Conservation (phyloP, 306 rosid species). For the Quercus variabilis region DNA sequence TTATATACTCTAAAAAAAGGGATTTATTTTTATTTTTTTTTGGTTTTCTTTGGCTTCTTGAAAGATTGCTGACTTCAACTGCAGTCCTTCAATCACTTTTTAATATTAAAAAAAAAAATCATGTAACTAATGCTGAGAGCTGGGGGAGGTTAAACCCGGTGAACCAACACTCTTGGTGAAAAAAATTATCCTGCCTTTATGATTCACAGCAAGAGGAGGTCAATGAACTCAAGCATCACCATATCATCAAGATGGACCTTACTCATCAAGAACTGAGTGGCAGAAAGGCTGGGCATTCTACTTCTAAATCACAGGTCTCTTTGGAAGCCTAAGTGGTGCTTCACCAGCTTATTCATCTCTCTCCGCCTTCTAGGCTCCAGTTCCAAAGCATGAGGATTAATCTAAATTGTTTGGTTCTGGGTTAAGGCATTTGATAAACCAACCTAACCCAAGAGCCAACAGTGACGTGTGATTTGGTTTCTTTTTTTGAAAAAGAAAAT, state of each 20-base stretch:
- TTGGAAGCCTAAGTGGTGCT: neutral
- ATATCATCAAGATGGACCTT: neutral
- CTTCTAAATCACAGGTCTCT: neutral
- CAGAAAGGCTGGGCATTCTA: neutral
- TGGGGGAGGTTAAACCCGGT: neutral
- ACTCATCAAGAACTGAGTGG: neutral
- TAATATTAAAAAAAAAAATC: neutral
- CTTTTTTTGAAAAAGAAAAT: too few relatives aligned
- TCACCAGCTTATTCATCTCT: neutral
- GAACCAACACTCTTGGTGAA: neutral
- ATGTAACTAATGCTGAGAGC: neutral
- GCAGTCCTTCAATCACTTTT: neutral
- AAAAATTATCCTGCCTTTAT: neutral
- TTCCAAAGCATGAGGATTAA: too few relatives aligned
- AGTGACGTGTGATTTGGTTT: too few relatives aligned
- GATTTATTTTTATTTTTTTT: neutral
- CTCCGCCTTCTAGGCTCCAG: too few relatives aligned
- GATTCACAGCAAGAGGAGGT: neutral
- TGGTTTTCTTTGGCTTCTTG: neutral
- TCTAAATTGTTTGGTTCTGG: too few relatives aligned
- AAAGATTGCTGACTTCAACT: neutral
- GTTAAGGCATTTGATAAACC: too few relatives aligned
- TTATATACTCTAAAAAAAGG: neutral
- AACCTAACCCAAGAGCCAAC: too few relatives aligned
- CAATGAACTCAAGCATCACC: neutral